Evolutionary conservation across 306 rosid genomes (phyloP), one percentile per base, ranked within the genome.

Genomic region (Cicer arietinum): DNA sequence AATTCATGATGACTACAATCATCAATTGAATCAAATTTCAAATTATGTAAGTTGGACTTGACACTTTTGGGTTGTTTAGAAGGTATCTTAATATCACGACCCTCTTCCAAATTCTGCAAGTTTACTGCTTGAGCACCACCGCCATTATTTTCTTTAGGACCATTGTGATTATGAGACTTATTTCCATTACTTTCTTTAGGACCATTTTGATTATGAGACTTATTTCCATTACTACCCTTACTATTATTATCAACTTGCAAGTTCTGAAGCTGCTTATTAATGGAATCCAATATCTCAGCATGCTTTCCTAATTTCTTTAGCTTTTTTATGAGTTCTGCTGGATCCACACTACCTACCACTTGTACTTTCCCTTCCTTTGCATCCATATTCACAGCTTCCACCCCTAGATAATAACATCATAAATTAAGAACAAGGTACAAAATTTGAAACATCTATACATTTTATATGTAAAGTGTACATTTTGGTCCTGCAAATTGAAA

Each of bases 301-400:
- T 84, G 87, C 13, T 91, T 93, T 22, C 93, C 92, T 1, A 84
- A 77, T 40, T 84, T 89, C 60, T 81, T 87, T 8, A 93, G 87
- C 76, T 84, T 89, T 43, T 79, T 80, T 7, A 93, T 71, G 17
- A 93, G 82, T 70, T 7, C 86, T 3, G 53, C 74, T 40, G 82
- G 71, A 83, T 93, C 94, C 57, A 83, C 81, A 61, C 78, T 39
- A 2, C 96, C 92, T 30, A 82, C 12, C 2, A 93, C 94, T 0
- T 69, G 43, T 53, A 91, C 96, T 75, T 77, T 91, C 57, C 91
- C 94, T 37, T 80, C 77, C 30, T 88, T 92, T 70, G 84, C 81
- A 87, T 89, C 91, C 62, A 84, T 67, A 3, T 53, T 72, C 56
- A 79, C 77, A 7, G 86, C 56, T 30, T 75, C 79, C 63, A 93